Conservation (phyloP, 176 grass and related monocot species). For the Lolium multiflorum region DNA sequence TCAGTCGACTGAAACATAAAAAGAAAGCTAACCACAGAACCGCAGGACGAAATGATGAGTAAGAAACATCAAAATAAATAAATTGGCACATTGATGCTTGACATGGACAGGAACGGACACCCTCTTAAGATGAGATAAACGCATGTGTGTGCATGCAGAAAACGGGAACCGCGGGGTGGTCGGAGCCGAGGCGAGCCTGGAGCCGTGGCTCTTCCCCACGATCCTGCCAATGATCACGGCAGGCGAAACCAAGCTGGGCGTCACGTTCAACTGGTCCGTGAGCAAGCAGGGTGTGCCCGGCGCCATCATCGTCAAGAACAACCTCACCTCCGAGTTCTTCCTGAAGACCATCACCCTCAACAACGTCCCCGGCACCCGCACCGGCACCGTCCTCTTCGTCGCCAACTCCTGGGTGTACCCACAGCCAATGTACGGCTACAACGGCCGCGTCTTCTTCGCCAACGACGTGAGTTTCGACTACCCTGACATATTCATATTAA, state of each 20-base stretch:
- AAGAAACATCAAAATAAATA: too few species aligned
- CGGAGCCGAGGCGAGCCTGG: slow-evolving; percentile 38
- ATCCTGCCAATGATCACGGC: slow-evolving; percentile 29
- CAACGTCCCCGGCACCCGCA: not conserved
- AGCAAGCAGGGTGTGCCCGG: not conserved
- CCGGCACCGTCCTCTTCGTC: not conserved
- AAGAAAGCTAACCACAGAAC: too few species aligned
- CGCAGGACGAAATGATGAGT: too few species aligned
- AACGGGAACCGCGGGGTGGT: slow-evolving; percentile 17
- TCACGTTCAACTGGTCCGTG: not conserved
- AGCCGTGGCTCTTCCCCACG: slow-evolving; percentile 36
- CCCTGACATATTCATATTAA: too few species aligned
- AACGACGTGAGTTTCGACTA: not conserved
- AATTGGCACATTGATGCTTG: too few species aligned
- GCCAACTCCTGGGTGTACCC: not conserved
- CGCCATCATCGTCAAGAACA: not conserved
- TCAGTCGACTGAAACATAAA: too few species aligned
- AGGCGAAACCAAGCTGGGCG: slow-evolving; percentile 26
- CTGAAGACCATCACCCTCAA: not conserved
- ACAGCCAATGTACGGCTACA: not conserved
- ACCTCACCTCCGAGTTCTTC: not conserved
- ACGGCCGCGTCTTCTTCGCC: not conserved
- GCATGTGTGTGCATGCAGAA: too few species aligned
- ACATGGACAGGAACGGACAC: too few species aligned
- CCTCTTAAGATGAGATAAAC: too few species aligned